Base-by-base conservation (phyloP, 768 basidiomycete species). In the Pleurotus salmoneostramineus region DNA sequence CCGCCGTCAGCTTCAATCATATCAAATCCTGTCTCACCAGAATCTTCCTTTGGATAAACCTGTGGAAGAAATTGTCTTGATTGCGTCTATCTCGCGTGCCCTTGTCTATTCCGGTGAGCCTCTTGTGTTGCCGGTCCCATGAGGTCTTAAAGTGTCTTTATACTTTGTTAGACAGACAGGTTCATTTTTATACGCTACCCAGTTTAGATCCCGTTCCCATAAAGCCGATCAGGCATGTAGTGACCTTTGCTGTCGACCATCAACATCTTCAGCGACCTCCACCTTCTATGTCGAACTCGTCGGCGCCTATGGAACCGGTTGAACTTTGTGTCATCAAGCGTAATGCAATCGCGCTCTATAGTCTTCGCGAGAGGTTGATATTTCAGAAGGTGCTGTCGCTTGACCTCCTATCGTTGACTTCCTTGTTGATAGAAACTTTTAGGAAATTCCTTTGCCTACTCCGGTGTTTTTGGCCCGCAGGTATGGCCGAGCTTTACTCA, bases 201-300 rank as follows among this genome's bases (percentile, higher is more conserved):
- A 83, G 85, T 3, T 80, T 98, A 15, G 91, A 95, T 58, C 81
- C 84, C 0, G 78, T 91, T 0, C 78, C 85, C 5, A 85, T 91
- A 60, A 88, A 88, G 57, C 89, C 95, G 2, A 78, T 98, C 21
- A 82, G 93, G 46, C 87, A 95, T 58, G 89, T 92, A 3, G 72
- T 89, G 15, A 77, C 88, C 0, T 85, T 96, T 61, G 85, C 93
- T 0, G 84, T 97, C 0, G 95, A 98, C 66, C 85, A 95, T 56
- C 77, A 79, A 50, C 86, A 91, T 62, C 72, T 90, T 21, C 74
- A 72, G 43, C 77, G 87, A 6, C 79, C 80, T 0, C 65, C 76
- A 0, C 77, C 79, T 2, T 64, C 72, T 33, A 70, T 66, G 21
- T 77, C 76, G 60, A 79, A 71, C 34, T 62, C 70, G 11, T 61